Conservation (phyloP, 371 early-diverging fungal species). For the Mucor irregularis region DNA sequence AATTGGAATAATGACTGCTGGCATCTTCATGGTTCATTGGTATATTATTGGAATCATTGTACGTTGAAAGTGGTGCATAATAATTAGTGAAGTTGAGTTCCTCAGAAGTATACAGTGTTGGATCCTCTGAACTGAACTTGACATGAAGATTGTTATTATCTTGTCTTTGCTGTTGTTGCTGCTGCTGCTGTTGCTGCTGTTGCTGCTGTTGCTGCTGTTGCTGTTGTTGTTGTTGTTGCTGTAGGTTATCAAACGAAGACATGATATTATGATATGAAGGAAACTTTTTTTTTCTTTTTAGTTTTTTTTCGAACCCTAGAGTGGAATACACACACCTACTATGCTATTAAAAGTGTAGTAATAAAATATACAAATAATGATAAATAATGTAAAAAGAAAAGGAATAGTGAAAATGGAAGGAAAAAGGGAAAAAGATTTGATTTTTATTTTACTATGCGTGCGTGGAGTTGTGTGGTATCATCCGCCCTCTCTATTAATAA, state of each 20-base stretch:
- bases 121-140: conserved; percentile 1
- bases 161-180: not conserved
- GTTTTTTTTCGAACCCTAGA: not conserved
- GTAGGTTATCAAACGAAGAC: not conserved
- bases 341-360: no score
- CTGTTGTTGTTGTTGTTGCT: not conserved
- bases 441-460: not conserved
- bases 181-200: not conserved
- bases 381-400: no score
- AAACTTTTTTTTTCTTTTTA: no score
- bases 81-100: conserved; percentile 23
- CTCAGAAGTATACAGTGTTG: conserved; percentile 3
- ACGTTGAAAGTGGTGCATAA: conserved; percentile 29
- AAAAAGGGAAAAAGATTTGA: no score
- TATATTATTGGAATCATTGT: conserved; percentile 4
- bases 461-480: not conserved
- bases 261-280: no score
- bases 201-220: not conserved
- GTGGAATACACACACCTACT: not conserved
- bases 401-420: no score
- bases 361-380: no score
- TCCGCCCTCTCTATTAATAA: not conserved
- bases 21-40: not conserved
- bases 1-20: conserved; percentile 4
- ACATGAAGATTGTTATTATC: conserved; percentile 11